A percentile compares a stretch with the other conserved stretches of the same genome.
Evolutionary conservation across 768 basidiomycete species (phyloP).

Genomic region (Leccinum obscurum): DNA sequence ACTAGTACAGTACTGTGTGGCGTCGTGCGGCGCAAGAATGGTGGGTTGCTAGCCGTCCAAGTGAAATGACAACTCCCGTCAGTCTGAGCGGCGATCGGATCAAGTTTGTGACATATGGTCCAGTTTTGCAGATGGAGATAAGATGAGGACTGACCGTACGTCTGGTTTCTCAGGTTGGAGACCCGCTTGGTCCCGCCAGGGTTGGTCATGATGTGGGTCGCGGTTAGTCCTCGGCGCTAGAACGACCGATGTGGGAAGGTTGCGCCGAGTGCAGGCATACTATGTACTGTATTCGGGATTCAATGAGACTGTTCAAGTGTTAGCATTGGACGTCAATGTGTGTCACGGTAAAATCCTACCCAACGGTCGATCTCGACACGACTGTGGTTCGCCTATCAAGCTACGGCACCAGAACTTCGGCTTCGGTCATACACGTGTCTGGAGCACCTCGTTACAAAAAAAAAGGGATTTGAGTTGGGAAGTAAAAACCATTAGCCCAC

Average conservation of each 20-base stretch:
- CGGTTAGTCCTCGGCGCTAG: background rate
- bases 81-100: background rate
- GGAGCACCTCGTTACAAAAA: background rate
- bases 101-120: background rate
- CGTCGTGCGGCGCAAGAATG: background rate
- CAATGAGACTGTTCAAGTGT: background rate
- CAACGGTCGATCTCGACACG: background rate
- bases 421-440: background rate
- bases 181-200: background rate
- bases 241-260: background rate
- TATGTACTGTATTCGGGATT: background rate
- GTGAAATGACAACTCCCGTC: background rate
- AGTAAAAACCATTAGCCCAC: conserved; percentile 44
- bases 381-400: background rate
- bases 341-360: background rate
- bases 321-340: background rate
- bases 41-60: background rate
- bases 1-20: background rate
- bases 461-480: background rate
- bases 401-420: background rate
- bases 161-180: background rate
- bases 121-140: background rate
- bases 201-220: background rate
- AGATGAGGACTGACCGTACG: background rate
- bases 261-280: background rate